A percentile compares a stretch with the other conserved stretches of the same genome.
Evolutionary conservation across 495 filamentous ascomycete genomes (phyloP).

Genomic region (Penicillium canescens): DNA sequence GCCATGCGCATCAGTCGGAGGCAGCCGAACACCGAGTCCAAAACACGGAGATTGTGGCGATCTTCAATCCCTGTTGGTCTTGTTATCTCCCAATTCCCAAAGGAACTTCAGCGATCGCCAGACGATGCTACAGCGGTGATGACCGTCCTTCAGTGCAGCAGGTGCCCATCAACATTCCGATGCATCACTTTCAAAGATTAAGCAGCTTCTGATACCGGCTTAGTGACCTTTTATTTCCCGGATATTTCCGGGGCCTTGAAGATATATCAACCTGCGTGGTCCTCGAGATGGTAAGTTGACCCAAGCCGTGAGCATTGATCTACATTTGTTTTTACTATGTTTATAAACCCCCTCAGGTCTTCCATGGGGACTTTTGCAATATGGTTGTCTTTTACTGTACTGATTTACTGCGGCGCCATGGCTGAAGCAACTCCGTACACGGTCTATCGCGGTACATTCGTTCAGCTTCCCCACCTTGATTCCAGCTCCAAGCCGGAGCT

Average conservation of each 20-base stretch:
- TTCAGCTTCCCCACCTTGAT: conserved; percentile 36
- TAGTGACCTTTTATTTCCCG: neutral
- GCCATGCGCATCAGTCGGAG: conserved; percentile 11
- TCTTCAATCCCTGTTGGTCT: conserved; percentile 8
- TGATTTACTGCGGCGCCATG: conserved; percentile 11
- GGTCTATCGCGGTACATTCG: conserved; percentile 49
- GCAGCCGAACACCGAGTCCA: conserved; percentile 23
- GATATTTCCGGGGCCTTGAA: neutral
- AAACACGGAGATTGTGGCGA: neutral
- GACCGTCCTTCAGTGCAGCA: conserved; percentile 11
- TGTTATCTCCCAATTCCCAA: neutral
- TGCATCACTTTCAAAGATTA: conserved; percentile 4
- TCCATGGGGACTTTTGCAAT: conserved; percentile 1
- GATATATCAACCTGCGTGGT: conserved; percentile 16
- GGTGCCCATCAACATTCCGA: neutral
- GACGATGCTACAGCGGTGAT: conserved; percentile 2
- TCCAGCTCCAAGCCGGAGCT: conserved; percentile 26
- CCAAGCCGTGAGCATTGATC: conserved; percentile 4
- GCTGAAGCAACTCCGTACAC: conserved; percentile 21
- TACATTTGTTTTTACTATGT: conserved; percentile 11
- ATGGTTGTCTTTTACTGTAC: conserved; percentile 8
- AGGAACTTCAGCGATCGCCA: neutral
- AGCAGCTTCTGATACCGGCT: neutral
- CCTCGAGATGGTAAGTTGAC: conserved; percentile 1
- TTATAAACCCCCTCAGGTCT: conserved; percentile 6